These are phyloP conservation scores for Ambrosiella beaveri DNA, from an alignment of 2,329 filamentous ascomycete genomes.

Conservation along the genomic window DNA sequence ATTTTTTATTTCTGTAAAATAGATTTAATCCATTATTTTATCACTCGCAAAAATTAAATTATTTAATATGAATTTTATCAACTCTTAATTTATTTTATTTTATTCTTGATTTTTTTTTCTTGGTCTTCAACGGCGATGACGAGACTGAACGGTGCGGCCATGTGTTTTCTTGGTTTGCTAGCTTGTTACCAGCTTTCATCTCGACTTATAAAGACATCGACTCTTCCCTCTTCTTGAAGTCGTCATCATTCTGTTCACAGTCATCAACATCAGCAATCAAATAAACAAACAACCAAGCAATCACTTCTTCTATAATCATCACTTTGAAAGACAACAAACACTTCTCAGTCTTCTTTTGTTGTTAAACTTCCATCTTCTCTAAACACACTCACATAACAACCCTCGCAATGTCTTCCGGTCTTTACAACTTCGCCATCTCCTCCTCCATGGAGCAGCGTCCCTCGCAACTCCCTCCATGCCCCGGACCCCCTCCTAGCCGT, in stretches of 20 bases:
- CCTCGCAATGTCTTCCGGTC: constrained; percentile 4
- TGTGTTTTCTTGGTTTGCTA: neutral
- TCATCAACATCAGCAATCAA: neutral
- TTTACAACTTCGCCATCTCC: constrained; percentile 4
- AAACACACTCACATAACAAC: constrained; percentile 12
- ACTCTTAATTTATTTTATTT: neutral
- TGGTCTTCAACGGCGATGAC: neutral
- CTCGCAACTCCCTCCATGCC: constrained; percentile 49
- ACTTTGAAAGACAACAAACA: neutral
- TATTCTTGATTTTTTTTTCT: neutral
- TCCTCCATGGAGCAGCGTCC: constrained; percentile 33
- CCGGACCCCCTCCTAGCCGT: constrained; percentile 45
- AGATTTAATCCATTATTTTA: neutral
- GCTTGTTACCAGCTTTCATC: neutral
- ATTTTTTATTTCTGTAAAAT: neutral
- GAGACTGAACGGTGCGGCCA: neutral
- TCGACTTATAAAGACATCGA: constrained; percentile 3
- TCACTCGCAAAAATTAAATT: neutral
- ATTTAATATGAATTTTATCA: neutral
- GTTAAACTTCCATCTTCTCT: constrained; percentile 15
- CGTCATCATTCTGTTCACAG: neutral
- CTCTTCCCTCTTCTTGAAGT: neutral
- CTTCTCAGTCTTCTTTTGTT: neutral
- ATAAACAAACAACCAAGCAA: neutral
- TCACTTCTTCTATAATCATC: neutral